Conservation (phyloP, 139 green algal genomes). For the Microglena sp. region DNA sequence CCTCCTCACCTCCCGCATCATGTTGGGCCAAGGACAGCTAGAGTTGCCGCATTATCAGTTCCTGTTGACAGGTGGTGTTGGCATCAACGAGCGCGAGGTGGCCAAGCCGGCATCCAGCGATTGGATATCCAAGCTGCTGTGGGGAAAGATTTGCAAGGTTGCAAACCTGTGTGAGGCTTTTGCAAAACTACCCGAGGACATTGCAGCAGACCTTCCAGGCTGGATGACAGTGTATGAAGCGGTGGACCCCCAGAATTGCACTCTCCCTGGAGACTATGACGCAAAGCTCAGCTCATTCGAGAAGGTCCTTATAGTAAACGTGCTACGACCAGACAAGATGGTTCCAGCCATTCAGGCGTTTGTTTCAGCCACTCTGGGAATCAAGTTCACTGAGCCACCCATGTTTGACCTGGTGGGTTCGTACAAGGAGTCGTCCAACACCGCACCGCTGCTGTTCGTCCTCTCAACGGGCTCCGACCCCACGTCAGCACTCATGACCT, state of each 20-base stretch:
- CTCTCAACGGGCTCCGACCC: slow-evolving; percentile 55
- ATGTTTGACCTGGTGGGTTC: slow-evolving; percentile 41
- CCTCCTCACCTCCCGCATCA: slow-evolving; percentile 47
- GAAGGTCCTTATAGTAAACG: slow-evolving; percentile 43
- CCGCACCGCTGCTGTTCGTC: slow-evolving; percentile 60
- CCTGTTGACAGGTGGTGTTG: slow-evolving; percentile 52
- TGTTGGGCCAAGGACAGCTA: slow-evolving; percentile 35
- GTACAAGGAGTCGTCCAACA: slow-evolving; percentile 40
- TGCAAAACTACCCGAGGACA: slow-evolving; percentile 14
- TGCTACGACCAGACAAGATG: slow-evolving; percentile 66
- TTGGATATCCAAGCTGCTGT: slow-evolving; percentile 29
- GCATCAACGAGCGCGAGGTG: slow-evolving; percentile 11
- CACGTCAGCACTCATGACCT: slow-evolving; percentile 20
- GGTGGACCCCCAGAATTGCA: not conserved
- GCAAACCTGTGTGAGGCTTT: slow-evolving; percentile 19
- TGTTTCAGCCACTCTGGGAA: slow-evolving; percentile 33
- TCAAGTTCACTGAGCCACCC: slow-evolving; percentile 47
- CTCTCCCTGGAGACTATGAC: slow-evolving; percentile 2
- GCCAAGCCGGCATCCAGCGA: not conserved
- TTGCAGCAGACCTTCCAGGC: slow-evolving; percentile 6
- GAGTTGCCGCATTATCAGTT: slow-evolving; percentile 50
- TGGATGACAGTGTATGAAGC: slow-evolving; percentile 13
- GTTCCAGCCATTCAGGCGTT: slow-evolving; percentile 26
- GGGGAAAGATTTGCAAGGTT: slow-evolving; percentile 42
- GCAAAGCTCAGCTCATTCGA: slow-evolving; percentile 46